These are phyloP conservation scores for Candida arabinofermentans DNA, from an alignment of 805 yeast species.

Conservation along the genomic window DNA sequence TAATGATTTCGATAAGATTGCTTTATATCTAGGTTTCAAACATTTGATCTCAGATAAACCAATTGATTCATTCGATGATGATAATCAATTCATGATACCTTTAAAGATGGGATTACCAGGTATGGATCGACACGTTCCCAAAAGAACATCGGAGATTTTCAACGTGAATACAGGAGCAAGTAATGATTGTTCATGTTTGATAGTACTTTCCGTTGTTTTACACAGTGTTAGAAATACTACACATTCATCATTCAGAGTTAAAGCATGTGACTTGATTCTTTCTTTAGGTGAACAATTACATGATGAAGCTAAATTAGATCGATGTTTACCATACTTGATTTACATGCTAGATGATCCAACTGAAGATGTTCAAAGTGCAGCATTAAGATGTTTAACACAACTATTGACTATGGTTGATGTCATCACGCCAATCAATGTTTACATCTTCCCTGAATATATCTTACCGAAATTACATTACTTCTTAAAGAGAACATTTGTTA, in stretches of 20 bases:
- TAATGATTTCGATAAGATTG: slow-evolving; percentile 50
- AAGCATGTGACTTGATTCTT: slow-evolving; percentile 72
- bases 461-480: slow-evolving; percentile 61
- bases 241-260: slow-evolving; percentile 54
- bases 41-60: slow-evolving; percentile 18
- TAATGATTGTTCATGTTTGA: slow-evolving; percentile 47
- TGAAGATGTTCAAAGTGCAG: slow-evolving; percentile 60
- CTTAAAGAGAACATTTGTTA: slow-evolving; percentile 34
- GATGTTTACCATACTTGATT: slow-evolving; percentile 78
- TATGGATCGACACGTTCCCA: slow-evolving; percentile 43
- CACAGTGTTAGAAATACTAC: slow-evolving; percentile 59
- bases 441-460: slow-evolving; percentile 77
- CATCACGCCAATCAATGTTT: slow-evolving; percentile 70
- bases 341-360: slow-evolving; percentile 67
- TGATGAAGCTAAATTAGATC: slow-evolving; percentile 82
- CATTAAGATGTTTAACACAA: slow-evolving; percentile 64
- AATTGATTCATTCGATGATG: slow-evolving; percentile 3
- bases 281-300: slow-evolving; percentile 71
- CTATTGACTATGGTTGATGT: slow-evolving; percentile 58
- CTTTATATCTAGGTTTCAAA: slow-evolving; percentile 37
- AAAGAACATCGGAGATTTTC: slow-evolving; percentile 31
- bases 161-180: slow-evolving; percentile 9
- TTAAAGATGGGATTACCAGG: slow-evolving; percentile 49
- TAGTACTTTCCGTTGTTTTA: slow-evolving; percentile 54
- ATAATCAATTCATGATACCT: slow-evolving; percentile 29